phyloP scores from a whole-genome alignment of 2,329 filamentous ascomycete genomes.

The Xylariaceae sp. region DNA sequence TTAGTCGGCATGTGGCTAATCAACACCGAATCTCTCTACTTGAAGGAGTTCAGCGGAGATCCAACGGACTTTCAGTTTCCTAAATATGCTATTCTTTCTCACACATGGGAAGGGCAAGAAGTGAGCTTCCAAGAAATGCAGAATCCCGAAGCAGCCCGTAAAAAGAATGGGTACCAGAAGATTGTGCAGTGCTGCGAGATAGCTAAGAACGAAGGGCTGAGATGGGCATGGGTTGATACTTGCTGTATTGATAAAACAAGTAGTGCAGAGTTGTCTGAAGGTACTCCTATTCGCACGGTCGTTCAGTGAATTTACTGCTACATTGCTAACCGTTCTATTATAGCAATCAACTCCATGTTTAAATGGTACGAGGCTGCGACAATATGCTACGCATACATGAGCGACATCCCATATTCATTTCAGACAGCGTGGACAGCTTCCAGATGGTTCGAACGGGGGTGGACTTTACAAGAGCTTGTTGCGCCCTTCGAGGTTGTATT shows the following conservation, averaged over 20 bases:
- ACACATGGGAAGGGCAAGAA: constrained; percentile 33
- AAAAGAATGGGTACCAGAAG: constrained; percentile 29
- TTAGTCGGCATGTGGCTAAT: constrained; percentile 25
- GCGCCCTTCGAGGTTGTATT: constrained; percentile 14
- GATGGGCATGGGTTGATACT: constrained; percentile 36
- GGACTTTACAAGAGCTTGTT: constrained; percentile 21
- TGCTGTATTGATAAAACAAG: constrained; percentile 22
- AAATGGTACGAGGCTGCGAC: constrained; percentile 17
- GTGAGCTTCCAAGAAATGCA: constrained; percentile 27
- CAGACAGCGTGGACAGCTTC: background rate
- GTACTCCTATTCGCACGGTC: background rate
- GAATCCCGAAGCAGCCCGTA: constrained; percentile 4
- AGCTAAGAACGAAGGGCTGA: constrained; percentile 26
- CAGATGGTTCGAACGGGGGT: constrained; percentile 18
- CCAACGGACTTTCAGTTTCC: constrained; percentile 10
- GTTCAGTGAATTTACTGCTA: background rate
- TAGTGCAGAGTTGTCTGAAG: constrained; percentile 16
- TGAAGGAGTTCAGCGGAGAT: constrained; percentile 8
- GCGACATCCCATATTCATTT: constrained; percentile 6
- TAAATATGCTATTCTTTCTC: constrained; percentile 35
- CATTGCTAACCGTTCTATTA: background rate
- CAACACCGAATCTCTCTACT: constrained; percentile 9
- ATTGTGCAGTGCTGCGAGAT: constrained; percentile 30
- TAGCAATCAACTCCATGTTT: constrained; percentile 25
- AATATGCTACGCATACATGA: constrained; percentile 19